Evolutionary conservation across 73 alveolate species (phyloP).

Genomic region (Symbiodinium pilosum): DNA sequence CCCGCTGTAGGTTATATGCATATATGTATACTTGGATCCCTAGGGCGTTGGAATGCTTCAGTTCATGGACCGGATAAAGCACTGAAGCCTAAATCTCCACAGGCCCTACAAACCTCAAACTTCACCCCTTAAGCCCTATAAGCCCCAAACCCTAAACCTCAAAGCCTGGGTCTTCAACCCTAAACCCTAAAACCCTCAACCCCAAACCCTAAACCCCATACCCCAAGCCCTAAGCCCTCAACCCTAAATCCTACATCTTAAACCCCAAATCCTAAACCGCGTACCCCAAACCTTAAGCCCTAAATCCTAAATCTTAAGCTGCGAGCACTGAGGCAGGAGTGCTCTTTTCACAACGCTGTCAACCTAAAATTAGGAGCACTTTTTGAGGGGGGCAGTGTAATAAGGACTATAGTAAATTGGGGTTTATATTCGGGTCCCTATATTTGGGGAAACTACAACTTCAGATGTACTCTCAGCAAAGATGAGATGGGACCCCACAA

Average conservation of each 20-base stretch:
- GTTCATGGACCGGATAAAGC: neutral
- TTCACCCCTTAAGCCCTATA: neutral
- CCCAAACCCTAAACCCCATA: no score
- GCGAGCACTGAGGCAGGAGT: neutral
- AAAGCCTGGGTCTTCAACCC: neutral
- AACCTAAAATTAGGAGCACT: no score
- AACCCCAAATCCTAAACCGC: neutral
- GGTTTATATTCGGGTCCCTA: no score
- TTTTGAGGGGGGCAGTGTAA: no score
- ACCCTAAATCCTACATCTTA: neutral
- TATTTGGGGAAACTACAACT: no score
- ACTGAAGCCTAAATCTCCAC: neutral
- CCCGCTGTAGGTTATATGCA: neutral
- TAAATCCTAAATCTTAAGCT: neutral
- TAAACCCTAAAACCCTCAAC: neutral
- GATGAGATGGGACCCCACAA: no score
- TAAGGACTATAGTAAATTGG: no score
- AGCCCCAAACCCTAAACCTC: neutral
- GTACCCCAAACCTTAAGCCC: neutral
- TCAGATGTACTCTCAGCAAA: no score
- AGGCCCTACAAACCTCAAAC: neutral
- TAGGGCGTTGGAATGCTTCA: neutral
- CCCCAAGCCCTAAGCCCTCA: no score
- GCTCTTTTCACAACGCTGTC: no score
- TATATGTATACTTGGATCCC: neutral